Percentiles rank a stretch among this genome's conserved stretches.
Evolutionary conservation across 352 stramenopile genomes (phyloP).

Genomic region (Globisporangium acanthophoron): DNA sequence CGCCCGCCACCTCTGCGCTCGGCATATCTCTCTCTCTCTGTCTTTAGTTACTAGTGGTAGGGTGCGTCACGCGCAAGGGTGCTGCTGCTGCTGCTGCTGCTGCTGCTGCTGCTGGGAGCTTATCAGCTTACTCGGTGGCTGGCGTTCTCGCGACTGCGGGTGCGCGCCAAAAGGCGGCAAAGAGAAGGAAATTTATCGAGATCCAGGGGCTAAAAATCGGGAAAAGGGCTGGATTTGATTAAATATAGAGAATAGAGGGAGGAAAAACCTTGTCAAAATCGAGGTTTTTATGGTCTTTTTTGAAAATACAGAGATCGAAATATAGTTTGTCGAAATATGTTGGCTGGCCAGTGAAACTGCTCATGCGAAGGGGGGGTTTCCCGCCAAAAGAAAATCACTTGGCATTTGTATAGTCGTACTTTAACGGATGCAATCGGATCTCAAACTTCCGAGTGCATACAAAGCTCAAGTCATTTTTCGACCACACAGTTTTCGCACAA

Average conservation of each 20-base stretch:
- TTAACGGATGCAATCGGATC: too few relatives aligned
- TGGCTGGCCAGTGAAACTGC: not conserved
- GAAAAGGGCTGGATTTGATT: not conserved
- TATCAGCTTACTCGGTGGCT: not conserved
- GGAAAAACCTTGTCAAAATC: not conserved
- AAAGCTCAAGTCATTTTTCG: too few relatives aligned
- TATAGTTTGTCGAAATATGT: not conserved
- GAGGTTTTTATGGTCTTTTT: not conserved
- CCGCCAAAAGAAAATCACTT: not conserved
- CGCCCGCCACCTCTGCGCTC: constrained; percentile 8
- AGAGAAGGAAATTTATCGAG: not conserved
- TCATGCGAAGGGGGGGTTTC: not conserved
- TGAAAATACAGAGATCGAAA: not conserved
- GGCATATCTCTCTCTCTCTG: constrained; percentile 6
- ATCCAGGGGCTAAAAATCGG: not conserved
- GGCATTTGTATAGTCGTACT: not conserved
- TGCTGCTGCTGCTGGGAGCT: too few relatives aligned
- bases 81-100: too few relatives aligned
- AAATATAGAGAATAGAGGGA: not conserved
- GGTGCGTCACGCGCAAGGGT: not conserved
- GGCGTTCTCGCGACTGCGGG: not conserved
- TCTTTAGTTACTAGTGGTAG: not conserved
- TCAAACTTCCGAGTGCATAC: too few relatives aligned
- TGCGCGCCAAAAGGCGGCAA: not conserved
- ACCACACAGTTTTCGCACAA: too few relatives aligned